Base-by-base conservation (phyloP, 2,329 filamentous ascomycete species). In the Colletotrichum plurivorum region DNA sequence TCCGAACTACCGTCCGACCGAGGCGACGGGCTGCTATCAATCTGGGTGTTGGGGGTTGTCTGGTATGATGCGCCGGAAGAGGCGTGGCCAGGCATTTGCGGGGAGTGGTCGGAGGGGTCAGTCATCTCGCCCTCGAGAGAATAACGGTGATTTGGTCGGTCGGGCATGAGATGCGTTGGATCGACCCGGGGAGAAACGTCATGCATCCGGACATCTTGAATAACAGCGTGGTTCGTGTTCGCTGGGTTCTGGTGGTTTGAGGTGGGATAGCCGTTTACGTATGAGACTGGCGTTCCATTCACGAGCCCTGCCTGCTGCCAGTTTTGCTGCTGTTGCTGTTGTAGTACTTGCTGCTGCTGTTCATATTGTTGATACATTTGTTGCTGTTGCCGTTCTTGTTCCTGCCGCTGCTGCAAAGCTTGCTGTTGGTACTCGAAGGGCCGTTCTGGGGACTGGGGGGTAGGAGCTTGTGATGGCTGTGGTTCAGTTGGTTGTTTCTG, bases 1-100 rank as follows among this genome's bases (percentile, higher is more conserved):
- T 81, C 79, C 20, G 80, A 79, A 31, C 76, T 78, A 6, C 76
- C 73, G 18, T 77, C 75, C 1, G 82, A 84, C 55, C 78, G 73
- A 2, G 83, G 82, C 16, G 83, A 83, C 2, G 80, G 79, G 1
- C 79, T 84, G 51, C 80, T 79, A 15, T 78, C 78, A 2, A 76
- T 78, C 52, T 83, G 81, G 9, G 84, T 86, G 41, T 83, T 83
- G 15, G 84, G 85, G 4, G 84, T 86, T 63, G 81, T 84, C 46
- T 83, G 77, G 7, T 79, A 78, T 4, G 83, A 84, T 0, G 77
- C 75, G 4, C 79, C 81, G 3, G 83, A 82, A 39, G 82, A 82
- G 12, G 78, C 70, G n/a, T 77, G 76, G 8, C 79, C 77, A 13
- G 77, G 79, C 16, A 80, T 77, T 5, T 83, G 83, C 3, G 84